Conservation (phyloP, 768 basidiomycete species). For the Hericium coralloides region DNA sequence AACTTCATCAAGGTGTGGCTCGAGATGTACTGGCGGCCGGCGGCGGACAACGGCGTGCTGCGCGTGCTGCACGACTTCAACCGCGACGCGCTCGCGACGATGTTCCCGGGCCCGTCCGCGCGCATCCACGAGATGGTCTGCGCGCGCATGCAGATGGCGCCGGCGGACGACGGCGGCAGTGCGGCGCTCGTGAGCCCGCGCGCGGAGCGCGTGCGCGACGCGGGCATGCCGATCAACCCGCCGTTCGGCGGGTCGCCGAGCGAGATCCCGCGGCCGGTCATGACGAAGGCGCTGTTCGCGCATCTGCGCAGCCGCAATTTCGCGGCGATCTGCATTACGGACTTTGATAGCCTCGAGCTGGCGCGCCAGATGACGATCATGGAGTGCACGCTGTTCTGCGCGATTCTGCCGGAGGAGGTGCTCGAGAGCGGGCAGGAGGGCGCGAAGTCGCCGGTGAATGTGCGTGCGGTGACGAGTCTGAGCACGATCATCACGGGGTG, state of each 20-base stretch:
- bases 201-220: constrained; percentile 61
- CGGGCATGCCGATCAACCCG: constrained; percentile 66
- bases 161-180: constrained; percentile 13
- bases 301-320: constrained; percentile 62
- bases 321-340: constrained; percentile 58
- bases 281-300: constrained; percentile 70
- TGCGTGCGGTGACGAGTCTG: constrained; percentile 77
- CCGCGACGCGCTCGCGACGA: constrained; percentile 45
- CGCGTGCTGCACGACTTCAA: constrained; percentile 51
- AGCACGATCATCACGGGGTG: constrained; percentile 93
- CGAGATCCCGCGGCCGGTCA: constrained; percentile 79
- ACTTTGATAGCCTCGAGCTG: constrained; percentile 88
- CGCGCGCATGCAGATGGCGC: constrained; percentile 35
- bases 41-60: constrained; percentile 60
- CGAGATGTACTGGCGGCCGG: constrained; percentile 81
- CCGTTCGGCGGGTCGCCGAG: constrained; percentile 35
- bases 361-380: constrained; percentile 91
- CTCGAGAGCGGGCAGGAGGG: constrained; percentile 75
- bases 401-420: constrained; percentile 83
- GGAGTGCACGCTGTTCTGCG: constrained; percentile 83
- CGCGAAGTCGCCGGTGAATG: constrained; percentile 51
- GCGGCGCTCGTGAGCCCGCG: constrained; percentile 40
- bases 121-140: constrained; percentile 63
- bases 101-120: constrained; percentile 63
- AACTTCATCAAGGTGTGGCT: constrained; percentile 95